Evolutionary conservation across 176 grass and related monocot genomes (phyloP), one percentile per base, ranked within the genome.

Genomic region (Carex scoparia): DNA sequence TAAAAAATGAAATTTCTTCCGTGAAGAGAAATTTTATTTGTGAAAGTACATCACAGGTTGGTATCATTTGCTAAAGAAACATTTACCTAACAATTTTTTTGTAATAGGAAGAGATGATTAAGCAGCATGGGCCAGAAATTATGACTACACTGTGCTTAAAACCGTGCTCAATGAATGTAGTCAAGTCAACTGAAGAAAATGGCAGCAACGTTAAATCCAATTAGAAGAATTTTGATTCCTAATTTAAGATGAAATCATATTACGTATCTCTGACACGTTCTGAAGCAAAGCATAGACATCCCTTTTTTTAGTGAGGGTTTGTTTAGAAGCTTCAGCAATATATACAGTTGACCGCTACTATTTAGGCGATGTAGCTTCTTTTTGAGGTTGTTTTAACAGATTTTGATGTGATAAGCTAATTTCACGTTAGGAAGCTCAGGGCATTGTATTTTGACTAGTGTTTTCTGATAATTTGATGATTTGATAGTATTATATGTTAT

Each of bases 241-340:
- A 65, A 61, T 49, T 48, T 49, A 46, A 82, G 79, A 42, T 83
- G 44, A 83, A 54, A 51, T 69, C 23, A 83, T 51, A 27, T 67
- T 83, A 51, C 23, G 2, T 83, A 40, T 83, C 61, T 54, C 61
- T 67, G 15, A 83, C 81, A 69, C 48, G 23, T 76, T 54, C 72
- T 44, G 81, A 69, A 83, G 81, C 49, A 69, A 83, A 83, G 81
- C 49, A 65, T 9, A 54, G 54, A n/a, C 27, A 31, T 12, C 63
- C 62, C 81, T 83, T 69, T 83, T 83, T 69, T 83, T 83, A 83
- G 65, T 56, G 61, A 83, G 81, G 81, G 81, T 54, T 67, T 54
- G 81, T 53, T 79, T 79, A 33, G 10, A 54, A 83, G 61, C 81
- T 83, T 69, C 63, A 69, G 63, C 31, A 37, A 56, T 56, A 83